phyloP scores from a whole-genome alignment of 345 rosid species.

The Microcos paniculata region DNA sequence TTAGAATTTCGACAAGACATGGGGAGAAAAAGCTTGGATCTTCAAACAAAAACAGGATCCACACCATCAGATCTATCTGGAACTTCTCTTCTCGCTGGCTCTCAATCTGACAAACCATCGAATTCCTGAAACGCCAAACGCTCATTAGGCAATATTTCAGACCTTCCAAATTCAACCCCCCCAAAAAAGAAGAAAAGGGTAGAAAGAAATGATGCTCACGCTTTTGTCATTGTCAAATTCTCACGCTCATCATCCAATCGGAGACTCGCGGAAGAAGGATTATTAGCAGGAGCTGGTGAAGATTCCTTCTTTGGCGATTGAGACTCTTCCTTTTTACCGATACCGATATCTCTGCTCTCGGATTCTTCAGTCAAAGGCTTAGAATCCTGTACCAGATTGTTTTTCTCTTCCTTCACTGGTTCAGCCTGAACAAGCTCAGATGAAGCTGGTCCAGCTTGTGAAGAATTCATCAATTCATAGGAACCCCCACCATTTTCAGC shows the following conservation, averaged over 20 bases:
- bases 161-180: neutral
- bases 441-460: constrained; percentile 13
- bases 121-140: constrained; percentile 34
- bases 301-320: constrained; percentile 62
- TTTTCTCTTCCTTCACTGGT: constrained; percentile 26
- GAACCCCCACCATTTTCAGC: constrained; percentile 35
- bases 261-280: constrained; percentile 27
- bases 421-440: constrained; percentile 19
- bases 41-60: constrained; percentile 15
- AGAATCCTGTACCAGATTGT: constrained; percentile 28
- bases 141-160: constrained; percentile 1
- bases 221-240: constrained; percentile 38
- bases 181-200: neutral
- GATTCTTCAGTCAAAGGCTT: constrained; percentile 46
- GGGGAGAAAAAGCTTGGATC: neutral
- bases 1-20: neutral
- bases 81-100: constrained; percentile 66
- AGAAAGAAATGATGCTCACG: constrained; percentile 38
- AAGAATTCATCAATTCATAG: constrained; percentile 29
- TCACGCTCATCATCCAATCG: constrained; percentile 54
- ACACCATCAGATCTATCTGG: constrained; percentile 99
- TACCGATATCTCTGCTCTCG: constrained; percentile 33
- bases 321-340: constrained; percentile 47
- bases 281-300: constrained; percentile 9
- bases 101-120: constrained; percentile 39